Evolutionary conservation across 257 asterid species (phyloP).

Genomic region (Buddleja alternifolia): DNA sequence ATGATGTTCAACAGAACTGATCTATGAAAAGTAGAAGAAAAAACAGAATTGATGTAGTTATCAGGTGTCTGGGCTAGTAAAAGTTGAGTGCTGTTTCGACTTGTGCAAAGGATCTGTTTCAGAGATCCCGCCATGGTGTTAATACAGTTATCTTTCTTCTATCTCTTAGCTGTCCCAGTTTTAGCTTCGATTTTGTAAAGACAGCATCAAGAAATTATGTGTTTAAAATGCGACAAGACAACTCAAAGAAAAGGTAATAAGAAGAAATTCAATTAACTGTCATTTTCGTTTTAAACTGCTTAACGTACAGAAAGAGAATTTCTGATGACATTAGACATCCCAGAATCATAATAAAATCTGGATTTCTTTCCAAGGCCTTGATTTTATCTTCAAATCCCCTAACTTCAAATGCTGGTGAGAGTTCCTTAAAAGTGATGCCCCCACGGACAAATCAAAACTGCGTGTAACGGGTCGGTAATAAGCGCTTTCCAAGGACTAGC

Average conservation of each 20-base stretch:
- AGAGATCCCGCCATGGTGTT: conserved; percentile 25
- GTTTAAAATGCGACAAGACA: too few relatives aligned
- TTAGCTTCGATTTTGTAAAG: conserved; percentile 33
- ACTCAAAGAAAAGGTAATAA: too few relatives aligned
- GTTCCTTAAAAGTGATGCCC: conserved; percentile 4
- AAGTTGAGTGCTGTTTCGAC: conserved; percentile 1
- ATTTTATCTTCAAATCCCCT: conserved; percentile 10
- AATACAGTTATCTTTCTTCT: neutral
- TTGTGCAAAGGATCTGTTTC: conserved; percentile 19
- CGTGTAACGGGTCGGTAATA: neutral
- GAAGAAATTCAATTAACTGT: too few relatives aligned
- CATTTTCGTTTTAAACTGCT: too few relatives aligned
- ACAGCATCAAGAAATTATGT: too few relatives aligned
- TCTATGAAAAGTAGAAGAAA: neutral
- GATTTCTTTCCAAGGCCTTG: conserved; percentile 27
- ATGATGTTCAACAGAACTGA: conserved; percentile 49
- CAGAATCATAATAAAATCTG: conserved; percentile 26
- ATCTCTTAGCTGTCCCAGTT: conserved; percentile 28
- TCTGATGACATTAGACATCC: conserved; percentile 4
- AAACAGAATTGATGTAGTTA: neutral
- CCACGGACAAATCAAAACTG: neutral
- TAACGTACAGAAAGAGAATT: conserved; percentile 13
- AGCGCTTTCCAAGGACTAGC: conserved; percentile 21
- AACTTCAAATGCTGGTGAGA: conserved; percentile 8
- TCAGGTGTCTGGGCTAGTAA: conserved; percentile 14